Evolutionary conservation across 2,329 filamentous ascomycete species (phyloP).

Genomic region (Coniochaeta pulveracea): DNA sequence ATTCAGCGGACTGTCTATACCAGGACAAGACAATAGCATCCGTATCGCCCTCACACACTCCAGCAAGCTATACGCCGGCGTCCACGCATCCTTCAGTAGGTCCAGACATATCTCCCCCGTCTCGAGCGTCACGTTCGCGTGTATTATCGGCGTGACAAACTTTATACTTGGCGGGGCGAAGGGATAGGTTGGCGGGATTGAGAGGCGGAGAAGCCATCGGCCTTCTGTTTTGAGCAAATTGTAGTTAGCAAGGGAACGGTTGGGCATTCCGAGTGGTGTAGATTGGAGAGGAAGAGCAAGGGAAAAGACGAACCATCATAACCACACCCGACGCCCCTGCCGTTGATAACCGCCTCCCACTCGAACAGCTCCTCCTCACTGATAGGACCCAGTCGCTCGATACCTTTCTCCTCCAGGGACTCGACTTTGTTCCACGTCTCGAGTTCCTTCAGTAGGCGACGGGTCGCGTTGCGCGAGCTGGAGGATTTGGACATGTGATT

Average conservation of each 20-base stretch:
- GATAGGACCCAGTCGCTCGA: constrained; percentile 47
- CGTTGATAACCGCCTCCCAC: constrained; percentile 51
- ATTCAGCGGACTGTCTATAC: constrained; percentile 66
- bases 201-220: constrained; percentile 72
- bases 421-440: constrained; percentile 39
- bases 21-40: constrained; percentile 56
- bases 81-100: constrained; percentile 69
- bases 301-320: constrained; percentile 37
- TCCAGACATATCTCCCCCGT: constrained; percentile 93
- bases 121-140: constrained; percentile 61
- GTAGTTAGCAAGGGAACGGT: background rate
- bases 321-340: constrained; percentile 39
- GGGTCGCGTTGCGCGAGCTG: constrained; percentile 35
- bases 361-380: constrained; percentile 41
- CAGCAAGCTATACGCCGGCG: constrained; percentile 72
- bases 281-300: background rate
- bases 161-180: constrained; percentile 62
- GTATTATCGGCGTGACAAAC: constrained; percentile 77
- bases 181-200: constrained; percentile 69
- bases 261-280: background rate
- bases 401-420: constrained; percentile 34
- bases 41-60: constrained; percentile 63
- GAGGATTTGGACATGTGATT: constrained; percentile 9
- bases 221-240: constrained; percentile 35
- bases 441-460: constrained; percentile 48